Percentiles rank a stretch among this genome's conserved stretches.
phyloP scores from a whole-genome alignment of 2,329 filamentous ascomycete species.

The Aspergillus proliferans region DNA sequence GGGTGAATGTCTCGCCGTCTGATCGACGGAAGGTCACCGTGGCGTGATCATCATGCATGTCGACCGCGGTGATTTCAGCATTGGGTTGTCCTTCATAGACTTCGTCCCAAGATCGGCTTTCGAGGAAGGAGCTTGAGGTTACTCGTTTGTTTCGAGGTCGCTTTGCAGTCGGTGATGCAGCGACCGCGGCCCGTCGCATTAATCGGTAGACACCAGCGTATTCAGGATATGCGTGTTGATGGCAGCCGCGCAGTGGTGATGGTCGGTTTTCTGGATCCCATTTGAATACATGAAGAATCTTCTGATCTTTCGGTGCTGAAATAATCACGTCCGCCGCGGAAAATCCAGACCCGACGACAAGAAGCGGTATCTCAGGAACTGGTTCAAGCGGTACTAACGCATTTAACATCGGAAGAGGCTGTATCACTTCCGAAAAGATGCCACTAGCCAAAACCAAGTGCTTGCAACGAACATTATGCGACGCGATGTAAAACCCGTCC shows the following conservation, averaged over 20 bases:
- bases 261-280: slow-evolving; percentile 53
- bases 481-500: slow-evolving; percentile 46
- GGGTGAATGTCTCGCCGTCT: slow-evolving; percentile 40
- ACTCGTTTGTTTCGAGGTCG: slow-evolving; percentile 24
- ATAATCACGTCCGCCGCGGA: slow-evolving; percentile 58
- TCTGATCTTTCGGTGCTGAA: slow-evolving; percentile 45
- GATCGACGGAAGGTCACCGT: slow-evolving; percentile 39
- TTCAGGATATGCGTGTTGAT: slow-evolving; percentile 57
- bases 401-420: slow-evolving; percentile 44
- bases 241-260: slow-evolving; percentile 53
- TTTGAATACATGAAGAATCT: slow-evolving; percentile 55
- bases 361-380: slow-evolving; percentile 34
- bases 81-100: slow-evolving; percentile 53
- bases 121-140: slow-evolving; percentile 42
- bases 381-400: slow-evolving; percentile 37
- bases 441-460: slow-evolving; percentile 55
- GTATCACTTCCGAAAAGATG: slow-evolving; percentile 51
- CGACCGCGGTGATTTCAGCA: slow-evolving; percentile 40
- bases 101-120: slow-evolving; percentile 44
- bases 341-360: slow-evolving; percentile 57
- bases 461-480: slow-evolving; percentile 49
- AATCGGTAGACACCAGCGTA: slow-evolving; percentile 55
- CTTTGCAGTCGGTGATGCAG: slow-evolving; percentile 14
- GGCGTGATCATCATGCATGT: slow-evolving; percentile 25
- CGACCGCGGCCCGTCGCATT: slow-evolving; percentile 50